Evolutionary conservation across 1,139 yeast species (phyloP), one percentile per base, ranked within the genome.

Genomic region (Magnusiomyces magnusii): DNA sequence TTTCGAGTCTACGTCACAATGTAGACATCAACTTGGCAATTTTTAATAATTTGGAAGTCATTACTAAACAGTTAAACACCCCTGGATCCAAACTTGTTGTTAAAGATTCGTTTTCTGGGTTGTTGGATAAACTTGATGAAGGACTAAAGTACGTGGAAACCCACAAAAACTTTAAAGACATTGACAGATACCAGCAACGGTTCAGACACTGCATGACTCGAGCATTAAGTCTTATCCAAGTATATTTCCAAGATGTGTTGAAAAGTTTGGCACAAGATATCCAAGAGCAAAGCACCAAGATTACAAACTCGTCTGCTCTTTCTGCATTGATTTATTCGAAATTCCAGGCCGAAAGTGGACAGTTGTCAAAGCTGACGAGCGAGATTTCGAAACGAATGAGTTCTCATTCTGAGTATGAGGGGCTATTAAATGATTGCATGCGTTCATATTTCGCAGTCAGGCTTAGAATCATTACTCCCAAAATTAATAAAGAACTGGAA

Each of bases 201-300:
- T 89, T 88, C 72, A 80, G 90, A 61, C 96, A 89, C 66, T 89
- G 97, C 68, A 79, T 91, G 81, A 85, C 95, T 0, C 80, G 97
- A 61, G 85, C 96, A 0, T 77, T 91, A 59, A 84, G 95, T 0
- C 76, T 93, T 63, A 81, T 90, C 25, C 81, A 86, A 63, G 87
- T 86, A 65, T 88, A 84, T 68, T 75, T 88, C 60, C 78, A 79
- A 31, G 79, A 76, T 53, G 80, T 80, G 53, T 69, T 91, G 54
- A 82, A 80, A 60, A 76, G 75, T 21, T 70, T 82, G 1, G 77
- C 79, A 47, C 72, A 72, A 27, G 80, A 76, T 10, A 76, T 86
- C 41, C 69, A 72, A 19, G 60, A 66, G 63, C 51, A 76, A 73
- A 59, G 69, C 67, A 17, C 73, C 67, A 62, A 67, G 69, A 41